Evolutionary conservation across 2,329 filamentous ascomycete genomes (phyloP), one percentile per base, ranked within the genome.

Genomic region (Fusarium oxysporum): DNA sequence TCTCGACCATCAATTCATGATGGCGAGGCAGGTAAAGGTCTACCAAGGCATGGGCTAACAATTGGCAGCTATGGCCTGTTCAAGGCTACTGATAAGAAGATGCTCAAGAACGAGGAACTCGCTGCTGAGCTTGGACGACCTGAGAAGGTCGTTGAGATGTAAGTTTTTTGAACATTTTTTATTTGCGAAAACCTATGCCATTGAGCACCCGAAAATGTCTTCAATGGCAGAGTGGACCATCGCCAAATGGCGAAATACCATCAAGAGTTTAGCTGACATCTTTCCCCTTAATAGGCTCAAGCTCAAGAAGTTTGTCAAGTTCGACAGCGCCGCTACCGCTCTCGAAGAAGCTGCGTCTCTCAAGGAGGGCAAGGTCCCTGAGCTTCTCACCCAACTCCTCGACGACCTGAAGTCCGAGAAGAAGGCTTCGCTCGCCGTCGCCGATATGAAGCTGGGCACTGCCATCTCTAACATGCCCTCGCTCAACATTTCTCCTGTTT

Each of bases 81-180:
- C 87, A 98, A 99, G 89, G 93, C 96, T 78, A 94, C 95, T 83
- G 96, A 98, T 89, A 98, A 98, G 91, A 98, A 98, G 88, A 90
- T 98, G 68, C 88, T 99, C 75, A 96, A 97, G 84, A 92, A 93
- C 80, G 92, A 96, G 84, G 91, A 95, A 80, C 85, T 97, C 72
- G 88, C 90, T 60, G 88, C 90, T 72, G 91, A 96, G 82, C 88
- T 95, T 70, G 89, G 91, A 75, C 92, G 92, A 68, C 91, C 94
- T 40, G 95, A 98, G 83, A 93, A 93, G 78, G 90, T 97, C 74
- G 93, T 94, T 78, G 92, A 93, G 78, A 90, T 97, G 92, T 96
- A 87, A 87, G 93, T 71, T 74, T 71, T 41, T 51, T 35, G 12
- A 35, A 11, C 17, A 35, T 62, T 51, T 51, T 65, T 53, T 44